These are phyloP conservation scores for Stellera chamaejasme DNA, from an alignment of 345 rosid genomes.

Conservation along the genomic window DNA sequence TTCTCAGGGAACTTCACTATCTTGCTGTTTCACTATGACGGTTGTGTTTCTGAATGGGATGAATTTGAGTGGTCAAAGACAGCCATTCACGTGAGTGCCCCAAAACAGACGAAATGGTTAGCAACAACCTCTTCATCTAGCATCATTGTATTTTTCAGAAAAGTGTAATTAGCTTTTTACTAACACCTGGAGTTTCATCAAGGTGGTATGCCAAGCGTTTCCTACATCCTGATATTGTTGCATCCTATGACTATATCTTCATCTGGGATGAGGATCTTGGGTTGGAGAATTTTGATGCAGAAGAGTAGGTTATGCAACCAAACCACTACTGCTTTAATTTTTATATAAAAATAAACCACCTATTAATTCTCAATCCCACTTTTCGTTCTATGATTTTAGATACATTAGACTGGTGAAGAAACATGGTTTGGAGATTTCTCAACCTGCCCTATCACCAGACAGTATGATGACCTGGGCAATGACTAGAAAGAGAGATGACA, in stretches of 20 bases:
- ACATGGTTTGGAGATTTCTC: slow-evolving; percentile 88
- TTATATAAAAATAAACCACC: not conserved
- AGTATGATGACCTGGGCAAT: slow-evolving; percentile 86
- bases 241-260: slow-evolving; percentile 82
- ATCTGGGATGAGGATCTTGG: slow-evolving; percentile 99
- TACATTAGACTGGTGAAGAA: slow-evolving; percentile 70
- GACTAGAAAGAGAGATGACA: slow-evolving; percentile 73
- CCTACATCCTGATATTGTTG: slow-evolving; percentile 86
- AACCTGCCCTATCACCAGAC: slow-evolving; percentile 85
- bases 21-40: slow-evolving; percentile 88
- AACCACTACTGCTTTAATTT: not conserved
- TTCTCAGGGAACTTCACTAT: slow-evolving; percentile 89
- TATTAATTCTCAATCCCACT: not conserved
- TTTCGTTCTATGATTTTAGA: slow-evolving; percentile 24
- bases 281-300: slow-evolving; percentile 70
- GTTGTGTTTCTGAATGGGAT: slow-evolving; percentile 75
- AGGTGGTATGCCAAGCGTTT: slow-evolving; percentile 99
- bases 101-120: slow-evolving; percentile 89
- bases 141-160: slow-evolving; percentile 7
- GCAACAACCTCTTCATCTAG: slow-evolving; percentile 11
- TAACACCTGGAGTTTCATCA: slow-evolving; percentile 9
- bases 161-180: slow-evolving; percentile 5
- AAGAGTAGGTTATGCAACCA: slow-evolving; percentile 45
- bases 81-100: slow-evolving; percentile 82
- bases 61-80: slow-evolving; percentile 92